Percentiles rank a stretch among this genome's conserved stretches.
phyloP scores from a whole-genome alignment of 2,329 filamentous ascomycete genomes.

The Fusarium miscanthi region DNA sequence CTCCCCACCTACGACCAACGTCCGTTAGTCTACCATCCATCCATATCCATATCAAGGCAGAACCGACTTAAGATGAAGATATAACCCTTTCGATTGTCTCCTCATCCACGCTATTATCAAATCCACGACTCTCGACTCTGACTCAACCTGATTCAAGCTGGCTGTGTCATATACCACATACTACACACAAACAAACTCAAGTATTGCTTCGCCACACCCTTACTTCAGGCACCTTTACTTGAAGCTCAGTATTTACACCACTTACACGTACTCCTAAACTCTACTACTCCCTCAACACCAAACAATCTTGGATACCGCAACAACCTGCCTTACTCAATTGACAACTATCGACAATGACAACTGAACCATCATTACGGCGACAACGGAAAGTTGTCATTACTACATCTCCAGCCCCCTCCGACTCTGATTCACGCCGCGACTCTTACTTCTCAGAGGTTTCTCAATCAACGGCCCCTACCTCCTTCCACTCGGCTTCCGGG shows the following conservation, averaged over 20 bases:
- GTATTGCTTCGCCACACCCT: constrained; percentile 7
- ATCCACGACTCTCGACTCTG: background rate
- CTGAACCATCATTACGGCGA: constrained; percentile 38
- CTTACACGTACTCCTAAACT: constrained; percentile 26
- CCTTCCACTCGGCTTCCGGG: constrained; percentile 42
- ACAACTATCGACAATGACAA: constrained; percentile 27
- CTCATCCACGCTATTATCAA: constrained; percentile 2
- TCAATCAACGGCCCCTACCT: constrained; percentile 46
- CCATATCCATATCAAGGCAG: constrained; percentile 43
- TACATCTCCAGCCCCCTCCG: constrained; percentile 41
- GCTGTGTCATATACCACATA: constrained; percentile 22
- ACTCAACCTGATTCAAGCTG: constrained; percentile 13
- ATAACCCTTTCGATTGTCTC: constrained; percentile 39
- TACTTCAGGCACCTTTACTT: constrained; percentile 4
- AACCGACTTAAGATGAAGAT: constrained; percentile 32
- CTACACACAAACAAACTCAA: constrained; percentile 14
- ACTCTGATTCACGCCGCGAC: constrained; percentile 43
- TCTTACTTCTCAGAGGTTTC: constrained; percentile 45
- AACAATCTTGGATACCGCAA: constrained; percentile 13
- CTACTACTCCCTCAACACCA: background rate
- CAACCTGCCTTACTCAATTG: constrained; percentile 3
- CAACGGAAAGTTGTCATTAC: constrained; percentile 43
- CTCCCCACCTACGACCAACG: constrained; percentile 40
- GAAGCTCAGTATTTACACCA: constrained; percentile 13
- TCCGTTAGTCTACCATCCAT: constrained; percentile 37